Evolutionary conservation across 495 filamentous ascomycete genomes (phyloP).

Genomic region (Lasiosphaeria miniovina): DNA sequence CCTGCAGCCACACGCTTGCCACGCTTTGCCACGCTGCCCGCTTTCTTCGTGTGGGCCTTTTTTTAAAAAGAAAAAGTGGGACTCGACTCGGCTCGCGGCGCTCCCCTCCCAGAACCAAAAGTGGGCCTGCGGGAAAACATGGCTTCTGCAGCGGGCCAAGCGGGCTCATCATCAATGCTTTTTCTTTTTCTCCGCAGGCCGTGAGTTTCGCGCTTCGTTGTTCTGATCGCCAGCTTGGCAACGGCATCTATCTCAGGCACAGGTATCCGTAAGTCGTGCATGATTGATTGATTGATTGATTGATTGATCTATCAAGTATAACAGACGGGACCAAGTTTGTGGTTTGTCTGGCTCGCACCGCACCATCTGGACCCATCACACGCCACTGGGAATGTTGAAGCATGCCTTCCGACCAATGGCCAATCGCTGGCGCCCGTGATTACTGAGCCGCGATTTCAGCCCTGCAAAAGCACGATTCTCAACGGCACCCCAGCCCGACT

Average conservation of each 20-base stretch:
- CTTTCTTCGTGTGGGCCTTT: conserved; percentile 1
- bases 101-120: too few species aligned
- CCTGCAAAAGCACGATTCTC: too few species aligned
- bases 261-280: neutral
- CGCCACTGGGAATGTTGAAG: neutral
- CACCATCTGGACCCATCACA: neutral
- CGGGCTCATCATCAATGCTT: neutral
- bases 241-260: neutral
- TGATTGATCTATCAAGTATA: too few species aligned
- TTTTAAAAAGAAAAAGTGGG: neutral
- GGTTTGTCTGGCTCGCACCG: neutral
- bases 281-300: neutral
- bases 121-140: neutral
- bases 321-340: neutral
- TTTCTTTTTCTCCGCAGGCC: neutral
- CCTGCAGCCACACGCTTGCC: conserved; percentile 24
- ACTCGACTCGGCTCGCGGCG: too few species aligned
- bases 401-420: neutral
- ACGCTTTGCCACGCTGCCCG: conserved; percentile 2
- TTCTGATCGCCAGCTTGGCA: conserved; percentile 3
- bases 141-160: neutral
- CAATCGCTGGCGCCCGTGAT: too few species aligned
- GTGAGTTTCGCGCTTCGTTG: neutral
- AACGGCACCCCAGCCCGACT: too few species aligned
- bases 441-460: too few species aligned